Percentiles rank a stretch among this genome's conserved stretches.
Evolutionary conservation across 805 yeast species (phyloP).

Genomic region (Saccharomycopsis fodiens): DNA sequence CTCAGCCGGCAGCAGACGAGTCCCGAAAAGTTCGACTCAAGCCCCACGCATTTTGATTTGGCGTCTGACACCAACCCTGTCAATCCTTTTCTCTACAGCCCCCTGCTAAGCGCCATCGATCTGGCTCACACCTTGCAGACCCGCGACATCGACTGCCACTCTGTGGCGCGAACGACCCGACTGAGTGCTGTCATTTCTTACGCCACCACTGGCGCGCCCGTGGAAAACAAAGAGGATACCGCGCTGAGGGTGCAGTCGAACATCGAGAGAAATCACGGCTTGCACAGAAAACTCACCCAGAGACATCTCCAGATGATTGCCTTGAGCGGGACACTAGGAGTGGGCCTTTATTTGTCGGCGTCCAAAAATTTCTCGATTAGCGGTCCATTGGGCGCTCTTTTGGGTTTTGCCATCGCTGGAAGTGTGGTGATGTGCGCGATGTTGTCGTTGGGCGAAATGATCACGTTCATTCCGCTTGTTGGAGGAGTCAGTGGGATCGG

Average conservation of each 20-base stretch:
- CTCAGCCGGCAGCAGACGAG: too few species aligned
- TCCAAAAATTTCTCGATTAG: conserved; percentile 69
- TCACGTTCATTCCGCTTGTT: conserved; percentile 68
- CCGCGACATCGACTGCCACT: too few species aligned
- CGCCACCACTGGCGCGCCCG: too few species aligned
- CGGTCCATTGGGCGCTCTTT: conserved; percentile 69
- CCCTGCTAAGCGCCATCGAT: too few species aligned
- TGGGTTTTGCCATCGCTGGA: conserved; percentile 62
- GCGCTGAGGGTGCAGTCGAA: not conserved
- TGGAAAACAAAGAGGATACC: too few species aligned
- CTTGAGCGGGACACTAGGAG: conserved; percentile 73
- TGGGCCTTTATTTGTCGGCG: conserved; percentile 60
- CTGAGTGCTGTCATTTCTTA: too few species aligned
- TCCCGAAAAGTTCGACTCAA: not conserved
- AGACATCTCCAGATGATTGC: conserved; percentile 74
- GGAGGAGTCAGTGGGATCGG: conserved; percentile 73
- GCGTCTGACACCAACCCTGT: not conserved
- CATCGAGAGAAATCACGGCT: not conserved
- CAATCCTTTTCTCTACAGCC: not conserved
- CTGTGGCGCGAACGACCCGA: too few species aligned
- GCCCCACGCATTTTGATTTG: not conserved
- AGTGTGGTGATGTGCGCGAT: conserved; percentile 59
- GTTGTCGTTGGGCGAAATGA: conserved; percentile 75
- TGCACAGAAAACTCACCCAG: conserved; percentile 54
- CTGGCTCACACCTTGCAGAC: too few species aligned